Evolutionary conservation across 768 basidiomycete genomes (phyloP), one percentile per base, ranked within the genome.

Genomic region (Dendrothele bispora): DNA sequence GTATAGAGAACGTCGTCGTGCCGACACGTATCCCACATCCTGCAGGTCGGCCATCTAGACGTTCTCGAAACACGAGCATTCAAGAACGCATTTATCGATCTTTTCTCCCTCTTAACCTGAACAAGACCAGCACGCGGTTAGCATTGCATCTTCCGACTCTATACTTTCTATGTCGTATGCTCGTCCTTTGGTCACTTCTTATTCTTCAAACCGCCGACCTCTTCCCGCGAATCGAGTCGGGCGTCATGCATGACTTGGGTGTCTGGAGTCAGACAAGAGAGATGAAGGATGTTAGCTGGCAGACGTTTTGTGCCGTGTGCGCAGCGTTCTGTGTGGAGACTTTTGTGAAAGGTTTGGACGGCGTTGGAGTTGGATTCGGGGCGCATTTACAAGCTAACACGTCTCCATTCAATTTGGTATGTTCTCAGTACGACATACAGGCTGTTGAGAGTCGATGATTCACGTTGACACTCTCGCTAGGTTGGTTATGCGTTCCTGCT

Each of bases 401-500:
- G 7, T 75, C 84, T 3, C 84, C 85, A 0, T 88, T 88, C 62
- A 89, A 89, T 55, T 59, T 90, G 53, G 88, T 89, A 57, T 32
- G 84, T 70, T 21, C 17, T 27, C 5, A 5, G 37, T 35, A 3
- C 22, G 47, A 32, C 43, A 5, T n/a, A 27, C 36, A 51, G 14
- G 12, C 15, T 45, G 48, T n/a, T n/a, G n/a, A n/a, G n/a, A n/a
- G n/a, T n/a, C n/a, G n/a, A n/a, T n/a, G n/a, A n/a, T n/a, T 39
- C n/a, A 39, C 41, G 34, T 26, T 40, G 48, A 55, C 22, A 52
- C 32, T 22, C 3, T 29, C 34, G 8, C 25, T 53, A 88, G 87
- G 80, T 89, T 52, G 86, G 84, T 18, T 91, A 89, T 55, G 82
- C 86, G 1, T 88, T 89, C 62, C 71, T 88, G 26, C 65, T 91